Base-by-base conservation (phyloP, 257 asterid genomes). In the Nicotiana undulata region DNA sequence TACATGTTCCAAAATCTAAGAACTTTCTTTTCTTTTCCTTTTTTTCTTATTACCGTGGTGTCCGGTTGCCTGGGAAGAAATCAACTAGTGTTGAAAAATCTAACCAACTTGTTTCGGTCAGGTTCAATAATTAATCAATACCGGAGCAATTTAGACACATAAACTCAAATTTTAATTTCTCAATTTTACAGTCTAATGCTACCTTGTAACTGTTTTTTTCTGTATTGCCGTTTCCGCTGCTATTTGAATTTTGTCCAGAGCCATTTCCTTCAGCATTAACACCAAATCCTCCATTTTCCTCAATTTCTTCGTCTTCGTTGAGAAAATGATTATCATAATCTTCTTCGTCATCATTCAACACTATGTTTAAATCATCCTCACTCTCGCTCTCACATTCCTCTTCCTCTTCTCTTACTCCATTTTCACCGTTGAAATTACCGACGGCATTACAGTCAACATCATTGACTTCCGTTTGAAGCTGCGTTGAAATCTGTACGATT, bases 321-420 rank as follows among this genome's bases (percentile, higher is more conserved):
- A 16, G 63, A 20, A 79, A 60, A 18, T 76, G 75, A 61, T 79
- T 81, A 52, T 11, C 12, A 34, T 61, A 66, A 29, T 24, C 82
- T 53, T 76, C 87, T 66, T 22, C 75, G 9, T 83, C 80, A 34
- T 81, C 87, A 83, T 87, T 84, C 87, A 87, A 76, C 61, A 87
- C 81, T 31, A 86, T 87, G 52, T 84, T 75, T 56, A 83, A 83
- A 32, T 83, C 90, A 40, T 88, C 91, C 81, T 83, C 90, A 20
- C 82, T 79, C 75, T 46, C 67, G 37, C 61, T 34, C 29, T 55
- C 86, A 55, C n/a, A 22, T 12, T 32, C 79, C 61, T 53, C 81
- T 49, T 53, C 49, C 49, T 8, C 85, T 20, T 81, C 79, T 65
- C 37, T 84, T 40, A 67, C 86, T 31, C 32, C 70, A 49, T 80